A percentile compares a stretch with the other conserved stretches of the same genome.
These are phyloP conservation scores for Coemansia sp. DNA, from an alignment of 192 early-diverging fungal genomes.

Conservation along the genomic window DNA sequence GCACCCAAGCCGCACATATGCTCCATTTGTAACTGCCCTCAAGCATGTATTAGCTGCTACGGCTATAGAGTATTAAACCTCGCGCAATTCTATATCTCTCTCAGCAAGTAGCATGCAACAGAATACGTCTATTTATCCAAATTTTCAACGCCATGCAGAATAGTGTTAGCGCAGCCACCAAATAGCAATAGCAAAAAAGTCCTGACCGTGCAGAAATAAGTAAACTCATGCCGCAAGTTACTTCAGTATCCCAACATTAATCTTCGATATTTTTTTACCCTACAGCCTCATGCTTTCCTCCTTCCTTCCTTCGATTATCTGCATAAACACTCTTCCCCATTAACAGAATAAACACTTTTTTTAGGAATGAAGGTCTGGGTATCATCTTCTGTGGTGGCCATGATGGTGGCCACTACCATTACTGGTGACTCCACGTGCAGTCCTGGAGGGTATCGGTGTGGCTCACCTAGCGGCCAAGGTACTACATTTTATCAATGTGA, in stretches of 20 bases:
- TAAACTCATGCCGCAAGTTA: not conserved
- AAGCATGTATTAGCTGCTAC: constrained; percentile 22
- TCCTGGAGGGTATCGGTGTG: constrained; percentile 45
- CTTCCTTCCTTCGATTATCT: not conserved
- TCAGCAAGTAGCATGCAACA: constrained; percentile 2
- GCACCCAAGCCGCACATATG: constrained; percentile 2
- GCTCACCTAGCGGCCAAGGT: constrained; percentile 31
- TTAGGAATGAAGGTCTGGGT: constrained; percentile 3
- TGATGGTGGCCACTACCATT: constrained; percentile 5
- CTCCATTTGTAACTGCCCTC: constrained; percentile 1
- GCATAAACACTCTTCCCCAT: not conserved
- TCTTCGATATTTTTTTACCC: constrained; percentile 9
- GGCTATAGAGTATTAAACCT: constrained; percentile 19
- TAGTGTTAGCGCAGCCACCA: not conserved
- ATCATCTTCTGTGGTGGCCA: not conserved
- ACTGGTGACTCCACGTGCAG: constrained; percentile 21
- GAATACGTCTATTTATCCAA: constrained; percentile 11
- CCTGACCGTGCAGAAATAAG: not conserved
- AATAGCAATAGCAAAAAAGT: not conserved
- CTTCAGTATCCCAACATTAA: not conserved
- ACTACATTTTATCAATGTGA: constrained; percentile 42
- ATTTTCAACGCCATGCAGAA: not conserved
- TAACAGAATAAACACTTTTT: not conserved
- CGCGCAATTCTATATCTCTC: constrained; percentile 7
- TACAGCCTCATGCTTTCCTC: not conserved